Conservation (phyloP, 768 basidiomycete species). For the Dacryopinax primogenitus region DNA sequence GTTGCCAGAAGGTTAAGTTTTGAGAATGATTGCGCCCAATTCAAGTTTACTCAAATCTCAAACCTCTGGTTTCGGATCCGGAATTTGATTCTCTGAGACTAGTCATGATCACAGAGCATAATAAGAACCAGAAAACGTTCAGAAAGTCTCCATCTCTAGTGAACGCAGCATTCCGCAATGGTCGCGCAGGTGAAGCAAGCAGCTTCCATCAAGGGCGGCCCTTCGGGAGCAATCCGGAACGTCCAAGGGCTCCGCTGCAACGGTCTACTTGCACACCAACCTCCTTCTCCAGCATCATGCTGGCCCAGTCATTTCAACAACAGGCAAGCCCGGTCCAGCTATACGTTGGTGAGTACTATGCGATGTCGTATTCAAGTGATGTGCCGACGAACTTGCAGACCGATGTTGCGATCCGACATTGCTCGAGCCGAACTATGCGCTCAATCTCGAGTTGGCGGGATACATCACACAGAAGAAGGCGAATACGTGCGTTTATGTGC, state of each 20-base stretch:
- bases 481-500: conserved; percentile 55
- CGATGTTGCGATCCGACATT: conserved; percentile 60
- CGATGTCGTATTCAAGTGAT: not conserved
- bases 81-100: too few species aligned
- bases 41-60: too few species aligned
- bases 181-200: too few species aligned
- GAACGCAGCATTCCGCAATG: too few species aligned
- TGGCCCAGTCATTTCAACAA: not conserved
- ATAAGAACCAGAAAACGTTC: too few species aligned
- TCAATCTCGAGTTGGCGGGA: conserved; percentile 88
- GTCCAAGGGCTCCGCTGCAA: not conserved
- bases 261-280: not conserved
- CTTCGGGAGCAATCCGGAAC: conserved; percentile 5
- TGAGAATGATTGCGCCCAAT: too few species aligned
- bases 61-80: too few species aligned
- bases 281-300: not conserved
- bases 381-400: not conserved
- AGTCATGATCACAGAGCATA: too few species aligned
- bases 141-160: too few species aligned
- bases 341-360: not conserved
- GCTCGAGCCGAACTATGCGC: conserved; percentile 79
- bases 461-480: conserved; percentile 91
- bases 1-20: too few species aligned
- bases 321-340: conserved; percentile 3
- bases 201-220: too few species aligned